phyloP scores from a whole-genome alignment of 805 yeast species.

The Candida ficus region DNA sequence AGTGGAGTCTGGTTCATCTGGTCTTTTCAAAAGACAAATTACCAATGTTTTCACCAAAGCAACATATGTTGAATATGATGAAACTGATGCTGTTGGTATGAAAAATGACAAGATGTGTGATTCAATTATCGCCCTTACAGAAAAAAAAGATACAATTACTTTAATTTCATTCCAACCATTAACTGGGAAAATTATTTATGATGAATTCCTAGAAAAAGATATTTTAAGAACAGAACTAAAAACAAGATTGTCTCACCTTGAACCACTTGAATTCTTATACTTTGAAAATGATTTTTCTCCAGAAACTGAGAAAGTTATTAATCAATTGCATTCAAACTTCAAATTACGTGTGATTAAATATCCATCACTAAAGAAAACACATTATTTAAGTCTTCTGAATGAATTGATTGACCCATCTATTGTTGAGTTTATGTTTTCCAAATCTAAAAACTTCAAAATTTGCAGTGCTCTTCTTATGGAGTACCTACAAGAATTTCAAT shows the following conservation, averaged over 20 bases:
- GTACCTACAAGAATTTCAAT: conserved; percentile 59
- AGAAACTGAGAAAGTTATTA: conserved; percentile 13
- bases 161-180: conserved; percentile 63
- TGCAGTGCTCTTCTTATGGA: conserved; percentile 42
- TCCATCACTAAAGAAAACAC: conserved; percentile 12
- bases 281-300: conserved; percentile 33
- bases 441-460: conserved; percentile 24
- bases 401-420: conserved; percentile 18
- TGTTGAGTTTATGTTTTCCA: conserved; percentile 23
- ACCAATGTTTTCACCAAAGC: conserved; percentile 76
- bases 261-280: conserved; percentile 69
- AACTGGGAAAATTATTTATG: conserved; percentile 74
- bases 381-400: conserved; percentile 13
- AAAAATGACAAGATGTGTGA: conserved; percentile 30
- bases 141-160: conserved; percentile 28
- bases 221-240: conserved; percentile 56
- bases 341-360: conserved; percentile 15
- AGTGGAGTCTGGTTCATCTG: conserved; percentile 41
- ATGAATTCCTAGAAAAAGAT: conserved; percentile 55
- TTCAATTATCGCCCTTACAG: conserved; percentile 43
- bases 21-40: conserved; percentile 62
- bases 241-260: conserved; percentile 66
- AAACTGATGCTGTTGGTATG: conserved; percentile 19
- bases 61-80: conserved; percentile 68
- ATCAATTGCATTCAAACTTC: conserved; percentile 1